Evolutionary conservation across 2,329 filamentous ascomycete species (phyloP).

Genomic region (Neofusicoccum sp.): DNA sequence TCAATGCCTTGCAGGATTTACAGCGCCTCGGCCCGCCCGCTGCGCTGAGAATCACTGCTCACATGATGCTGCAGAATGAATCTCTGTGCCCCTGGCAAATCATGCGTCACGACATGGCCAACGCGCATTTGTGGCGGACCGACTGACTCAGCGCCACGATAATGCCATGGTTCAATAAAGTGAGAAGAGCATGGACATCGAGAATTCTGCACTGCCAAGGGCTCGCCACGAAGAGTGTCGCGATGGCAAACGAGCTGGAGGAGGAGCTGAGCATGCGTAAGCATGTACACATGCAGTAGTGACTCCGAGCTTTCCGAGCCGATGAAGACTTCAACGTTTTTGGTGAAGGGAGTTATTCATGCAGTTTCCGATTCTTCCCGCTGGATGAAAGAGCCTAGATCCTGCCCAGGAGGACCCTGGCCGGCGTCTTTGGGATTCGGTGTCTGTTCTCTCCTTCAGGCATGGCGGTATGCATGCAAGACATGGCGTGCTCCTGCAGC

Average conservation of each 20-base stretch:
- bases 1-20: slow-evolving; percentile 1
- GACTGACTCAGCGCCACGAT: not conserved
- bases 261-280: not conserved
- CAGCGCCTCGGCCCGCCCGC: not conserved
- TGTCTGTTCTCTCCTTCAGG: not conserved
- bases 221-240: not conserved
- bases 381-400: not conserved
- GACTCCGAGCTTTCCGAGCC: not conserved
- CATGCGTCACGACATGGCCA: not conserved
- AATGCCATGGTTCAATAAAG: not conserved
- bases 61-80: not conserved
- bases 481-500: not conserved
- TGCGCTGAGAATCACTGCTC: not conserved
- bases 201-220: not conserved
- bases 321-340: not conserved
- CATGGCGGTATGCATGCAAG: not conserved
- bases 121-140: not conserved
- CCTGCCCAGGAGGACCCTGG: not conserved
- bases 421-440: not conserved
- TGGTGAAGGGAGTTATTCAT: too few species aligned
- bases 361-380: not conserved
- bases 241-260: not conserved
- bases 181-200: not conserved
- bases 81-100: not conserved
- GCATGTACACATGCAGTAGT: too few species aligned